Evolutionary conservation across 768 basidiomycete species (phyloP), one percentile per base, ranked within the genome.

Genomic region (Psilocybe subaeruginosa): DNA sequence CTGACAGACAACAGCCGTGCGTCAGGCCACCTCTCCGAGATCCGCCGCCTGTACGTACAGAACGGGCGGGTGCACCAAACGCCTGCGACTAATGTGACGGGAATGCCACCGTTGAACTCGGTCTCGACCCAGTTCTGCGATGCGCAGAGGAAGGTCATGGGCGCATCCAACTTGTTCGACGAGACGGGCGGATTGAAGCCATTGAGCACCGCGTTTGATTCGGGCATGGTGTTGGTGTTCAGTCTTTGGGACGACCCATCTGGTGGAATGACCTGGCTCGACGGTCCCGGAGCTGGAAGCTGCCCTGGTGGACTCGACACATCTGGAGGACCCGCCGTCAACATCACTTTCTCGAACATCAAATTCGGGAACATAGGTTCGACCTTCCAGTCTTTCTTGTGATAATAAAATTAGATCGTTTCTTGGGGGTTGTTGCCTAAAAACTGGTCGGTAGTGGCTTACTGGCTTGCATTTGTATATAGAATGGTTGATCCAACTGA

Each of bases 11-110:
- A 78, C 73, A 74, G 77, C 67, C 76, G 77, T 47, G 59, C 78
- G 51, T 68, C 69, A 37, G 82, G 83, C 51, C 72, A 70, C 31
- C 80, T 85, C 70, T 72, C 69, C 58, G 82, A 82, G 70, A 85
- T 84, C 72, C 79, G 80, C 61, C 80, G 81, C 48, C 57, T 83
- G 61, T 84, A 83, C 75, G 81, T 84, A 48, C 83, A 83, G 73
- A 75, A 80, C 61, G 80, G 80, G 56, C 65, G 72, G 31, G 77
- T 83, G 61, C 77, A 80, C 74, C 71, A 73, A 49, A 83, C 82
- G 76, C 77, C 78, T 55, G 68, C 70, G 45, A 70, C 72, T 64
- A 78, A 75, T 68, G 69, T 83, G 67, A 57, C 80, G 48, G 80
- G 79, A 35, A 70, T 85, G 64, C 57, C 59, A 58, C 49, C 64